Evolutionary conservation across 1,139 yeast species (phyloP).

Genomic region (Meyerozyma smithsonii): DNA sequence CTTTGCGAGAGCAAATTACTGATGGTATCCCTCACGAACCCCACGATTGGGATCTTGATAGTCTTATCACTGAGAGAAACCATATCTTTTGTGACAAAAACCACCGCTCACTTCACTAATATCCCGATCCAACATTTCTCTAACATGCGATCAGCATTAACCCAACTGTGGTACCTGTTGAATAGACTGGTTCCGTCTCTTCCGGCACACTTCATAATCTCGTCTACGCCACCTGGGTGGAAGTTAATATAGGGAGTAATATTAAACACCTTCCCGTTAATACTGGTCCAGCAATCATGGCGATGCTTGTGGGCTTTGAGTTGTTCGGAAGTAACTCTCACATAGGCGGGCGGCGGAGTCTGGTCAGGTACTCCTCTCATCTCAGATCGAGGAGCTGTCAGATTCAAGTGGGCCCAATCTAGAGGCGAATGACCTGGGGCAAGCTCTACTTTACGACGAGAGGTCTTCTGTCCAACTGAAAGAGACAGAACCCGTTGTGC

Average conservation of each 20-base stretch:
- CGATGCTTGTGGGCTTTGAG: slow-evolving; percentile 51
- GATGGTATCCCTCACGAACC: slow-evolving; percentile 55
- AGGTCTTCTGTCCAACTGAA: slow-evolving; percentile 4
- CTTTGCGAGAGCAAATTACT: slow-evolving; percentile 66
- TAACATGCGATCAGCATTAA: slow-evolving; percentile 75
- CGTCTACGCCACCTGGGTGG: slow-evolving; percentile 91
- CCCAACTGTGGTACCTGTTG: slow-evolving; percentile 85
- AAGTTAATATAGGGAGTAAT: slow-evolving; percentile 75
- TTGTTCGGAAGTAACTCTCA: slow-evolving; percentile 57
- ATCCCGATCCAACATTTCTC: slow-evolving; percentile 76
- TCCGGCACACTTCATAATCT: slow-evolving; percentile 78
- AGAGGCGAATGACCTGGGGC: slow-evolving; percentile 81
- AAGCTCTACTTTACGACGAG: slow-evolving; percentile 54
- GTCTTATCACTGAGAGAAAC: slow-evolving; percentile 38
- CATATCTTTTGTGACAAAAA: not conserved
- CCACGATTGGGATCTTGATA: slow-evolving; percentile 69
- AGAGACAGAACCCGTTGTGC: slow-evolving; percentile 29
- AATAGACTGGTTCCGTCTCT: slow-evolving; percentile 79
- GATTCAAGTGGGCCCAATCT: slow-evolving; percentile 73
- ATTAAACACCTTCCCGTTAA: slow-evolving; percentile 80
- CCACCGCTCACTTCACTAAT: slow-evolving; percentile 10
- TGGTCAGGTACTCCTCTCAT: slow-evolving; percentile 37
- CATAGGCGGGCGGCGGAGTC: slow-evolving; percentile 39
- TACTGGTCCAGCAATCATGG: slow-evolving; percentile 82
- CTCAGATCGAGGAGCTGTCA: slow-evolving; percentile 23